Evolutionary conservation across 768 basidiomycete species (phyloP).

Genomic region (Nevesoporus exiguus): DNA sequence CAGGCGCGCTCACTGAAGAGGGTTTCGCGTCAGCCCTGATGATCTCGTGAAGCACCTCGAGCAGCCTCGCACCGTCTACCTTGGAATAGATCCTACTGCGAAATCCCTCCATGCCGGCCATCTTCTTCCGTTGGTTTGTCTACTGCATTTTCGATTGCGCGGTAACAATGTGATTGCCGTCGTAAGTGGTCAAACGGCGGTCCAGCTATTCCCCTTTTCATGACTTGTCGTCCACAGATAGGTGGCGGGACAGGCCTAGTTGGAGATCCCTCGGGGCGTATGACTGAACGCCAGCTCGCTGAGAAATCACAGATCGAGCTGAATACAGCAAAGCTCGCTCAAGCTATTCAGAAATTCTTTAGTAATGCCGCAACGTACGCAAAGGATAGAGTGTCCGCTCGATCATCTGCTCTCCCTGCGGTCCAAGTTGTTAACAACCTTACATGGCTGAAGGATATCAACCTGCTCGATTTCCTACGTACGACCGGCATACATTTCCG

Average conservation of each 20-base stretch:
- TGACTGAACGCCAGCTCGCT: conserved; percentile 73
- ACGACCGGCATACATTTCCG: conserved; percentile 75
- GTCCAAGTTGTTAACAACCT: conserved; percentile 61
- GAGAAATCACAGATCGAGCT: conserved; percentile 52
- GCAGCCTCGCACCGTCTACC: conserved; percentile 59
- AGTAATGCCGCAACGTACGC: conserved; percentile 61
- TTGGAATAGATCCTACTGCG: conserved; percentile 92
- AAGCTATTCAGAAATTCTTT: conserved; percentile 73
- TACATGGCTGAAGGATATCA: conserved; percentile 73
- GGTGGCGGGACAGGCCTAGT: conserved; percentile 96
- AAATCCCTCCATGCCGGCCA: conserved; percentile 90
- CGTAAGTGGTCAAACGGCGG: conserved; percentile 44
- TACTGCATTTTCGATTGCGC: conserved; percentile 84
- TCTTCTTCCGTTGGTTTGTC: conserved; percentile 78
- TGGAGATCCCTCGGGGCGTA: conserved; percentile 92
- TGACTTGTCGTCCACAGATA: conserved; percentile 51
- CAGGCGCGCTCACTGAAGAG: conserved; percentile 1
- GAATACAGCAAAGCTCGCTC: conserved; percentile 64
- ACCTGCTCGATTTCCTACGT: conserved; percentile 80
- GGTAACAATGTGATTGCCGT: conserved; percentile 84
- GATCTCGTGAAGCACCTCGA: conserved; percentile 38
- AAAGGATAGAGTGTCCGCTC: conserved; percentile 27
- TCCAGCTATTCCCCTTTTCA: not conserved
- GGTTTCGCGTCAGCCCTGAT: conserved; percentile 35
- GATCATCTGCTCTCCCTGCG: conserved; percentile 6